phyloP scores from a whole-genome alignment of 2,329 filamentous ascomycete genomes.

The Colletotrichum somersetense region DNA sequence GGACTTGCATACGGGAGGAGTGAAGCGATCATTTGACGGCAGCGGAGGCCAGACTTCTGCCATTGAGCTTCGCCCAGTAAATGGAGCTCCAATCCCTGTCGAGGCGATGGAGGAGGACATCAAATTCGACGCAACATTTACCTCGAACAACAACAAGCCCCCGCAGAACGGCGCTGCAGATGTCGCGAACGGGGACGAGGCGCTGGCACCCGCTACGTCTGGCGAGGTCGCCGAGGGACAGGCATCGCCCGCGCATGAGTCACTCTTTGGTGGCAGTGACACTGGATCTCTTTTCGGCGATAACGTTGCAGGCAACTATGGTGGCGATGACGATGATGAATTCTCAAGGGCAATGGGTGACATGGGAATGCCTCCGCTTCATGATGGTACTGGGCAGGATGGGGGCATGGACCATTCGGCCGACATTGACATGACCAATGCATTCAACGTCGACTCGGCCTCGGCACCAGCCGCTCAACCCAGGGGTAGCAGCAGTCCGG shows the following conservation, averaged over 20 bases:
- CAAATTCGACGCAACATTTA: constrained; percentile 74
- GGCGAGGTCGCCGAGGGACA: constrained; percentile 68
- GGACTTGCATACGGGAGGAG: constrained; percentile 89
- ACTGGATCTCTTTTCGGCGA: constrained; percentile 92
- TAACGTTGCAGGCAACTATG: constrained; percentile 64
- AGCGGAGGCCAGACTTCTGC: constrained; percentile 87
- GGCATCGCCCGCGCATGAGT: constrained; percentile 79
- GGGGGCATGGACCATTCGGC: constrained; percentile 55
- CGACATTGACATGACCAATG: constrained; percentile 57
- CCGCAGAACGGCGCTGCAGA: constrained; percentile 64
- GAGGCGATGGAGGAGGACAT: constrained; percentile 72
- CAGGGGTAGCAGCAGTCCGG: constrained; percentile 30
- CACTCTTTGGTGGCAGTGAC: constrained; percentile 84
- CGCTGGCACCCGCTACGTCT: constrained; percentile 43
- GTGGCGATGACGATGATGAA: constrained; percentile 85
- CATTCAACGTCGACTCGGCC: constrained; percentile 47
- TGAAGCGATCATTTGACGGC: constrained; percentile 81
- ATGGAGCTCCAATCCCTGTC: constrained; percentile 79
- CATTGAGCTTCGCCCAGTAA: constrained; percentile 86
- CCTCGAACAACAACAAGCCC: constrained; percentile 78
- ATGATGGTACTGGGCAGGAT: constrained; percentile 55
- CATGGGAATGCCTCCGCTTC: constrained; percentile 53
- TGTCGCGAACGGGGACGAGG: constrained; percentile 25
- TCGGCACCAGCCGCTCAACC: constrained; percentile 48
- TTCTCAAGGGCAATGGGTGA: constrained; percentile 79